Conservation (phyloP, 225 moss, liverwort and hornwort genomes). For the Takakia lepidozioides region DNA sequence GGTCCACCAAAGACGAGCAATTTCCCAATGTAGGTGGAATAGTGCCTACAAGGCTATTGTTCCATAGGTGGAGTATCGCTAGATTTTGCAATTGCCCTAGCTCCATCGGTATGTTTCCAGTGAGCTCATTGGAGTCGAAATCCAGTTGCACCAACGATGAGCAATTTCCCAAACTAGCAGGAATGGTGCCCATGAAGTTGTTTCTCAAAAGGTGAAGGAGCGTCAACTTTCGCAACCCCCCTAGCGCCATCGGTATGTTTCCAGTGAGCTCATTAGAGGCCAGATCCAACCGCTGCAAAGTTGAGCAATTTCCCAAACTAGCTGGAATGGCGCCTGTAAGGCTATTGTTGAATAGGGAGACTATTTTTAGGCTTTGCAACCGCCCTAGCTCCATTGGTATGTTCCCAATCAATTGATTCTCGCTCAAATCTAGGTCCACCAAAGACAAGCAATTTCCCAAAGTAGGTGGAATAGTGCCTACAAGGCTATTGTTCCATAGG, state of each 20-base stretch:
- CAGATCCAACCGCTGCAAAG: constrained; percentile 19
- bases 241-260: constrained; percentile 18
- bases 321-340: constrained; percentile 28
- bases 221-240: constrained; percentile 12
- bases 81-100: constrained; percentile 4
- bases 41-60: too few species aligned
- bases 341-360: constrained; percentile 19
- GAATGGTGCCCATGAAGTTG: constrained; percentile 26
- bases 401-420: constrained; percentile 16
- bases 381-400: constrained; percentile 27
- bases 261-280: constrained; percentile 19
- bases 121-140: constrained; percentile 20
- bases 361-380: constrained; percentile 16
- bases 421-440: constrained; percentile 23
- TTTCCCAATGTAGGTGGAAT: too few species aligned
- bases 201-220: constrained; percentile 19
- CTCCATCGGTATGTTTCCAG: constrained; percentile 16
- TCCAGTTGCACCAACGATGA: constrained; percentile 13
- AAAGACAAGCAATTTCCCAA: constrained; percentile 21
- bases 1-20: not conserved
- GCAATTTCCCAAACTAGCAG: constrained; percentile 21
- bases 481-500: constrained; percentile 11
- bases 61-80: too few species aligned
- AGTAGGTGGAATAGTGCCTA: constrained; percentile 22
- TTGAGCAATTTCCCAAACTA: constrained; percentile 17